A percentile compares a stretch with the other conserved stretches of the same genome.
phyloP scores from a whole-genome alignment of 768 basidiomycete genomes.

The Trametes elegans region DNA sequence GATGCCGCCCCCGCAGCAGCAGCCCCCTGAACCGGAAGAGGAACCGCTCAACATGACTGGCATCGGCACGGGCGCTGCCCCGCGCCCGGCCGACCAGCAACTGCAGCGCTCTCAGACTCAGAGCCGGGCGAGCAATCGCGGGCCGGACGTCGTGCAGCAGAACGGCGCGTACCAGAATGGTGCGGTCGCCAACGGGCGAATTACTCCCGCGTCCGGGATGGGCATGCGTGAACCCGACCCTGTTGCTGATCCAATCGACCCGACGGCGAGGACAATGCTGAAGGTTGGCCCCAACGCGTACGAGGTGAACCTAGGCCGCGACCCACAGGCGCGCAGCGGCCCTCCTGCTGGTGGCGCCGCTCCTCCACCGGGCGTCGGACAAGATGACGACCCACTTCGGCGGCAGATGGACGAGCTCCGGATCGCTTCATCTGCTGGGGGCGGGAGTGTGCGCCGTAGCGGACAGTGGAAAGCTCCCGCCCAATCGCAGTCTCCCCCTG shows the following conservation, averaged over 20 bases:
- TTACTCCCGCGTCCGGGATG: conserved; percentile 9
- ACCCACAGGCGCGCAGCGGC: conserved; percentile 27
- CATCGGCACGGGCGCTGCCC: conserved; percentile 62
- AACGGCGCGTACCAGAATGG: conserved; percentile 16
- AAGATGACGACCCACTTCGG: conserved; percentile 58
- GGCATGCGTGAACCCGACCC: conserved; percentile 37
- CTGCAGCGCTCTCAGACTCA: conserved; percentile 33
- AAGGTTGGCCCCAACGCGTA: conserved; percentile 69
- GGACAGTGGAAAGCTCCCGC: conserved; percentile 19
- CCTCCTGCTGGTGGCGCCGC: conserved; percentile 12
- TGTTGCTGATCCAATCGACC: conserved; percentile 59
- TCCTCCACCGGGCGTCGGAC: conserved; percentile 30
- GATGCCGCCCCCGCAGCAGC: conserved; percentile 30
- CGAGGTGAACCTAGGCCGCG: conserved; percentile 31
- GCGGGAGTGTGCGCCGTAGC: conserved; percentile 48
- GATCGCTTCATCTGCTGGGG: conserved; percentile 25
- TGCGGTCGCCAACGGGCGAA: conserved; percentile 1
- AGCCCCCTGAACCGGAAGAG: conserved; percentile 37
- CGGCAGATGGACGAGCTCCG: conserved; percentile 60
- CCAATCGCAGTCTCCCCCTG: conserved; percentile 18
- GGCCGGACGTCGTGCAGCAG: background rate
- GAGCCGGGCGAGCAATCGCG: conserved; percentile 27
- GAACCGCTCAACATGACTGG: conserved; percentile 64
- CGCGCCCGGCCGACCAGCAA: conserved; percentile 32
- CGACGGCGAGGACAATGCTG: conserved; percentile 59